A percentile compares a stretch with the other conserved stretches of the same genome.
Evolutionary conservation across 2,329 filamentous ascomycete species (phyloP).

Genomic region (Tolypocladium pustulatum): DNA sequence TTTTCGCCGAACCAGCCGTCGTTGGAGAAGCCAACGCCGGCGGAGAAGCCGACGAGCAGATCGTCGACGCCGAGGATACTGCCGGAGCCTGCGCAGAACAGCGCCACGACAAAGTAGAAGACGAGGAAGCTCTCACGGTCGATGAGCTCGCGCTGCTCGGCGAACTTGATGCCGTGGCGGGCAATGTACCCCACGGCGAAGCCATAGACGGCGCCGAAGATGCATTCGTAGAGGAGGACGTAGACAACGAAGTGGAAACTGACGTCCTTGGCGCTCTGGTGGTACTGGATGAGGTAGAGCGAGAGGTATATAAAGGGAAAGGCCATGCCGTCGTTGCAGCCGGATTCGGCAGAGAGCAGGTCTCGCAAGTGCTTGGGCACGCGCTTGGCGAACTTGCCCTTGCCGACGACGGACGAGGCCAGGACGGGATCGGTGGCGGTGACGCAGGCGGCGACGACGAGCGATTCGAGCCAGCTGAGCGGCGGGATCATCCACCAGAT

Average conservation of each 20-base stretch:
- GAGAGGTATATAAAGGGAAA: conserved; percentile 95
- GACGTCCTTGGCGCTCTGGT: conserved; percentile 56
- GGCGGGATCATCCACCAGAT: conserved; percentile 81
- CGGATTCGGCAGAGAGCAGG: conserved; percentile 88
- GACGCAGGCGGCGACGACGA: conserved; percentile 83
- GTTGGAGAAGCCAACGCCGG: conserved; percentile 97
- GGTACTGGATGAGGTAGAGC: conserved; percentile 79
- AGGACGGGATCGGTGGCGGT: conserved; percentile 95
- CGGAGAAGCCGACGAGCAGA: conserved; percentile 85
- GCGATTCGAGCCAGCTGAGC: conserved; percentile 80
- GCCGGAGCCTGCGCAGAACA: conserved; percentile 92
- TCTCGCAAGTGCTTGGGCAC: conserved; percentile 97
- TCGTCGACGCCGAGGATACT: conserved; percentile 89
- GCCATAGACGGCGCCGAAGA: conserved; percentile 84
- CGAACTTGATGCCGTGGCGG: conserved; percentile 78
- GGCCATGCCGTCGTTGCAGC: conserved; percentile 99
- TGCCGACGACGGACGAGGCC: conserved; percentile 94
- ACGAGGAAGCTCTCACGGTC: conserved; percentile 96
- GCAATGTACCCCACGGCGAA: conserved; percentile 83
- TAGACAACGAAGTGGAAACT: conserved; percentile 80
- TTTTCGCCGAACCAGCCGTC: conserved; percentile 98
- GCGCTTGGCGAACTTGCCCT: conserved; percentile 96
- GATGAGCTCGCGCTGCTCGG: conserved; percentile 76
- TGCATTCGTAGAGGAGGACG: conserved; percentile 88
- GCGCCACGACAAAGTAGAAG: conserved; percentile 93